A percentile compares a stretch with the other conserved stretches of the same genome.
phyloP scores from a whole-genome alignment of 2,329 filamentous ascomycete species.

The Teratosphaeria destructans region DNA sequence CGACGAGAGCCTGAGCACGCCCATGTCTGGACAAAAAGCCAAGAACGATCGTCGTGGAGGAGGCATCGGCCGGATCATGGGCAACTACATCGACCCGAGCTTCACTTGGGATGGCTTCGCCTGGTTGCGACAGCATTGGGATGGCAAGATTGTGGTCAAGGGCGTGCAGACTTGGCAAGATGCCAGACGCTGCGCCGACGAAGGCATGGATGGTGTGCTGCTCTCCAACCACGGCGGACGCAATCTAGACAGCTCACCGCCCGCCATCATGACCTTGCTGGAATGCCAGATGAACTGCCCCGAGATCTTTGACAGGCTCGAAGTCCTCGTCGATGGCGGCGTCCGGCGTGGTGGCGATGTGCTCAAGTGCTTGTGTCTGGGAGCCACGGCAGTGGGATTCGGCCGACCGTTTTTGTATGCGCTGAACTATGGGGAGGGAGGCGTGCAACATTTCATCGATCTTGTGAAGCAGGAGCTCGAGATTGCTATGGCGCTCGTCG shows the following conservation, averaged over 20 bases:
- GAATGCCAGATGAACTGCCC: slow-evolving; percentile 54
- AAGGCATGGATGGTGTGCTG: slow-evolving; percentile 37
- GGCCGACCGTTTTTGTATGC: slow-evolving; percentile 52
- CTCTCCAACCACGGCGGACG: slow-evolving; percentile 44
- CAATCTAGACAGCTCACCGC: slow-evolving; percentile 40
- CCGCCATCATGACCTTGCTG: slow-evolving; percentile 49
- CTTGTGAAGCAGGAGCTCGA: slow-evolving; percentile 39
- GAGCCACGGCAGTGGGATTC: slow-evolving; percentile 52
- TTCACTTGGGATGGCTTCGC: slow-evolving; percentile 40
- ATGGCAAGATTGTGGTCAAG: slow-evolving; percentile 35
- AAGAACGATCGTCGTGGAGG: slow-evolving; percentile 46
- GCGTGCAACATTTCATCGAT: slow-evolving; percentile 23
- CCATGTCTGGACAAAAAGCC: slow-evolving; percentile 41
- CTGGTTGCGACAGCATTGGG: slow-evolving; percentile 33
- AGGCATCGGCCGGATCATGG: slow-evolving; percentile 46
- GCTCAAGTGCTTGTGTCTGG: slow-evolving; percentile 56
- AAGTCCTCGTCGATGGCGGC: slow-evolving; percentile 56
- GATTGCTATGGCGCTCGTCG: slow-evolving; percentile 54
- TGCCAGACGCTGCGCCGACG: slow-evolving; percentile 31
- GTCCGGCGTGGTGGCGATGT: slow-evolving; percentile 57
- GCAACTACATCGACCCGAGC: slow-evolving; percentile 46
- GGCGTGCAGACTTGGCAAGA: slow-evolving; percentile 33
- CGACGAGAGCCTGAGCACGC: slow-evolving; percentile 38
- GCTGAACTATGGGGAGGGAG: slow-evolving; percentile 48
- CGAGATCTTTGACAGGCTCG: slow-evolving; percentile 52